These are phyloP conservation scores for Amoeboaphelidium occidentale DNA, from an alignment of 371 early-diverging fungal genomes.

Conservation along the genomic window DNA sequence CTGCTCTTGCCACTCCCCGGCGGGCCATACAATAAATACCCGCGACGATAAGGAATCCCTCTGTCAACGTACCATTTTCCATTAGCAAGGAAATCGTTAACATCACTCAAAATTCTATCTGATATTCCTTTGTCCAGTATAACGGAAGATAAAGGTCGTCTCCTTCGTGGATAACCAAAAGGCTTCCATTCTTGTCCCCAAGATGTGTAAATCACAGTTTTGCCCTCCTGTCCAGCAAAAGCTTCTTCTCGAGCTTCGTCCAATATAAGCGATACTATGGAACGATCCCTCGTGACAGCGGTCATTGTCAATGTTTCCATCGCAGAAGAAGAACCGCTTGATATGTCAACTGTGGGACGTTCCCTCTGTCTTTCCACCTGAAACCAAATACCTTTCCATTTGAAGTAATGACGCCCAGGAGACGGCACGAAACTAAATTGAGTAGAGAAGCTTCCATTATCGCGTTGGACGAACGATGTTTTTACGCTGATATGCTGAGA, in stretches of 20 bases:
- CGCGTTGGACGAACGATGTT: constrained; percentile 61
- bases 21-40: constrained; percentile 92
- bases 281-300: constrained; percentile 51
- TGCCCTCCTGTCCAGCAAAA: constrained; percentile 62
- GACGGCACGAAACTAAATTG: constrained; percentile 71
- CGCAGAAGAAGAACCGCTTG: constrained; percentile 42
- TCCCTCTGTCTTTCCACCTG: constrained; percentile 25
- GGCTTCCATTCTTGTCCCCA: constrained; percentile 92
- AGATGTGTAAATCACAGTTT: constrained; percentile 78
- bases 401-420: constrained; percentile 67
- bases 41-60: constrained; percentile 89
- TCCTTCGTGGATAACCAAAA: constrained; percentile 74
- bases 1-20: constrained; percentile 98
- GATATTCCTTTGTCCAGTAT: constrained; percentile 53
- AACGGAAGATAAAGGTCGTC: constrained; percentile 57
- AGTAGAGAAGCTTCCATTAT: constrained; percentile 65
- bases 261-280: constrained; percentile 42
- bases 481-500: constrained; percentile 36
- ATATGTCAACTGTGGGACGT: constrained; percentile 46
- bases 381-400: constrained; percentile 59
- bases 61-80: constrained; percentile 85
- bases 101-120: constrained; percentile 52
- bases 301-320: constrained; percentile 87
- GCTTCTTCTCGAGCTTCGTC: constrained; percentile 62
- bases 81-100: constrained; percentile 53